Conservation (phyloP, 169 alveolate species). For the Perkinsus olseni region DNA sequence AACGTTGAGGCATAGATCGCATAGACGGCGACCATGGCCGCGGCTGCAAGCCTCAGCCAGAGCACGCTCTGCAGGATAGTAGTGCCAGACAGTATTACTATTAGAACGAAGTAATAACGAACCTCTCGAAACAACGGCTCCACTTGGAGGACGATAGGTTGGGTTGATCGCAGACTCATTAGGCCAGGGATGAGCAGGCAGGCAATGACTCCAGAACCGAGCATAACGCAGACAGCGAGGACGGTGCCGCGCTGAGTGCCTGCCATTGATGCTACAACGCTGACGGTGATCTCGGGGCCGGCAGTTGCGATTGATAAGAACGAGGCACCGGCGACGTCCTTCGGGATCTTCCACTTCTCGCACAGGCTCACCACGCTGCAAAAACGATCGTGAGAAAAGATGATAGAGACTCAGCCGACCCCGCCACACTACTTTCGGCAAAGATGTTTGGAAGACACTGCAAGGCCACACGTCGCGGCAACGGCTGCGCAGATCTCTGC, state of each 20-base stretch:
- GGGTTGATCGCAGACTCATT: background rate
- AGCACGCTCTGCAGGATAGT: background rate
- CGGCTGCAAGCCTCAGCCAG: background rate
- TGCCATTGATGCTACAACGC: background rate
- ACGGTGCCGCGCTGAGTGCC: background rate
- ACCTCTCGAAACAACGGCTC: background rate
- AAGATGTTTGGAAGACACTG: background rate
- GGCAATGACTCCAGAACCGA: background rate
- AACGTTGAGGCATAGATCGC: background rate
- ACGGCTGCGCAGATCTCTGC: background rate
- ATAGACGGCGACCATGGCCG: background rate
- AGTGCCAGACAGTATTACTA: background rate
- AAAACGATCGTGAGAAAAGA: background rate
- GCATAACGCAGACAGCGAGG: background rate
- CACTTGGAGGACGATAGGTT: background rate
- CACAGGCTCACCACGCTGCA: background rate
- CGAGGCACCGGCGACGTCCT: background rate
- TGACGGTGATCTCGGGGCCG: background rate
- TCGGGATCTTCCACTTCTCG: background rate
- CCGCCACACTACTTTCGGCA: background rate
- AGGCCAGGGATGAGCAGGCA: background rate
- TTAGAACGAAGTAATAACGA: background rate
- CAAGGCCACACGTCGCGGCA: background rate
- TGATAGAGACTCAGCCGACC: background rate
- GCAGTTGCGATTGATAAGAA: background rate